Percentiles rank a stretch among this genome's conserved stretches.
These are phyloP conservation scores for Wickerhamiella pararugosa DNA, from an alignment of 1,139 yeast genomes.

Conservation along the genomic window DNA sequence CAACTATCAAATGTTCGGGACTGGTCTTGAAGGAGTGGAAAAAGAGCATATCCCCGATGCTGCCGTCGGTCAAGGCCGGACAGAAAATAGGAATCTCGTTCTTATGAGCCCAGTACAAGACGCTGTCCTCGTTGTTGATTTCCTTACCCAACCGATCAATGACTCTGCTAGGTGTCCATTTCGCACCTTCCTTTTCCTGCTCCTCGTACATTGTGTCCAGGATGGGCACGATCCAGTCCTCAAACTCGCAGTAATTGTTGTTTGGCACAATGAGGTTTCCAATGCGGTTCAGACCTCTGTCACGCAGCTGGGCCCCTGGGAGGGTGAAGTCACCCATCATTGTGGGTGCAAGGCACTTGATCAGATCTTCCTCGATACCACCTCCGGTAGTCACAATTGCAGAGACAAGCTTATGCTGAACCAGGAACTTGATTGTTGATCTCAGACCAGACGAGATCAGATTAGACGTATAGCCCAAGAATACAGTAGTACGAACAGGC, in stretches of 20 bases:
- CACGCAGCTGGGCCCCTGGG: constrained; percentile 70
- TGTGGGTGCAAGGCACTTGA: constrained; percentile 92
- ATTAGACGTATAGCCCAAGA: constrained; percentile 94
- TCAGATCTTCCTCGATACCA: constrained; percentile 93
- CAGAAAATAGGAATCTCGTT: constrained; percentile 91
- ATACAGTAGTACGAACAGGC: constrained; percentile 69
- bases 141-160: constrained; percentile 91
- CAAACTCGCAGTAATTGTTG: constrained; percentile 92
- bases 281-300: constrained; percentile 92
- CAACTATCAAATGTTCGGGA: constrained; percentile 76
- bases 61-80: constrained; percentile 96
- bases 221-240: constrained; percentile 96
- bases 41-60: constrained; percentile 95
- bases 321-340: constrained; percentile 80
- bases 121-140: constrained; percentile 86
- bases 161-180: constrained; percentile 88
- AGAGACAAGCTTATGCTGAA: constrained; percentile 84
- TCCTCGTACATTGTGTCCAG: constrained; percentile 77
- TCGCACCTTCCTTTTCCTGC: constrained; percentile 31
- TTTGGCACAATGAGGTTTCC: constrained; percentile 95
- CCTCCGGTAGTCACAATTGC: constrained; percentile 96
- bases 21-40: constrained; percentile 94
- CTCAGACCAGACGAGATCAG: constrained; percentile 88
- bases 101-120: constrained; percentile 94
- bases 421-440: constrained; percentile 76